These are phyloP conservation scores for Dipteronia dyeriana DNA, from an alignment of 345 rosid genomes.

Conservation along the genomic window DNA sequence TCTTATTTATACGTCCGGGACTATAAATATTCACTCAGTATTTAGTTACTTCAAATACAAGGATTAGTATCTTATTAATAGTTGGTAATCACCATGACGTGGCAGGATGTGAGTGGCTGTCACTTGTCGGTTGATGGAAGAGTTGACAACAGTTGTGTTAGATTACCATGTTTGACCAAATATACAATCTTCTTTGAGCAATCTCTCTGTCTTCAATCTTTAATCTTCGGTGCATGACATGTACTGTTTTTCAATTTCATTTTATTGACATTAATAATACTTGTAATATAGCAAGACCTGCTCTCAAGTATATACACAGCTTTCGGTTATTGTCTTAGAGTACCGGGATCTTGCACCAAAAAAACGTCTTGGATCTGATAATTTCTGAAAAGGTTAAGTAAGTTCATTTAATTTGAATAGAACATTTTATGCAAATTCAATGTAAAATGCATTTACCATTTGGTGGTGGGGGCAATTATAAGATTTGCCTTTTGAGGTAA, in stretches of 20 bases:
- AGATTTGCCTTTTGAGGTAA: not conserved
- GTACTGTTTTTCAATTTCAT: not conserved
- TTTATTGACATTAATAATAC: too few species aligned
- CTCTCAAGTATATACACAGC: too few species aligned
- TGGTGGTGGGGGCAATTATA: not conserved
- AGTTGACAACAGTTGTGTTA: slow-evolving; percentile 1
- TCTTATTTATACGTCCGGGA: not conserved
- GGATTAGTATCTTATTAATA: not conserved
- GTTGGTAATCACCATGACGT: not conserved
- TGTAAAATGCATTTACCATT: not conserved
- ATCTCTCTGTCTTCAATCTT: too few species aligned
- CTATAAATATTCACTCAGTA: not conserved
- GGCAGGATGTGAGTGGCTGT: not conserved
- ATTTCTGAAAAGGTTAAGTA: not conserved
- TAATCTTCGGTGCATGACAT: not conserved
- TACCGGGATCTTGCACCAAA: too few species aligned
- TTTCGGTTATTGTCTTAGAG: too few species aligned
- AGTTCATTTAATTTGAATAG: not conserved
- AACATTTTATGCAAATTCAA: not conserved
- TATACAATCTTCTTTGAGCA: too few species aligned
- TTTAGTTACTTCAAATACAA: not conserved
- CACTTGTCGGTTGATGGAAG: not conserved
- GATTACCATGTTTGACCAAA: not conserved
- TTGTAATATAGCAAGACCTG: too few species aligned
- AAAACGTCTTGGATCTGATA: too few species aligned